phyloP scores from a whole-genome alignment of 1,284 basidiomycete species.

The Ganoderma boninense region DNA sequence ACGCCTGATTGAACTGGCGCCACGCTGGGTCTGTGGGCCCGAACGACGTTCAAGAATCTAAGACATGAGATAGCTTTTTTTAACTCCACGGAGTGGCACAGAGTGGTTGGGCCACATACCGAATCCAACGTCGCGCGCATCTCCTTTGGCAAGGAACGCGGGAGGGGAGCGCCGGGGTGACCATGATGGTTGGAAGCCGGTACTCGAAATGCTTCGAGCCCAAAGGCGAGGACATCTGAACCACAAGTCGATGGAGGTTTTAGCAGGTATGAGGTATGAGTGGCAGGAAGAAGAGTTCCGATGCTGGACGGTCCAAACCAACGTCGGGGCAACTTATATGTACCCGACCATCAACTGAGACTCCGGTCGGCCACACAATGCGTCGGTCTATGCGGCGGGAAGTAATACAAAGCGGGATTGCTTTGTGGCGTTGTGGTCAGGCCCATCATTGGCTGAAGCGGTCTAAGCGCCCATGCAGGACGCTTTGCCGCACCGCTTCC shows the following conservation, averaged over 20 bases:
- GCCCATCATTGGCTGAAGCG: not conserved
- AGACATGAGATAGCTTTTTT: not conserved
- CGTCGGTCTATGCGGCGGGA: not conserved
- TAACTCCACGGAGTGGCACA: not conserved
- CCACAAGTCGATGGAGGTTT: not conserved
- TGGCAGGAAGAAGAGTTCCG: not conserved
- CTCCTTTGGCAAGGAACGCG: constrained; percentile 23
- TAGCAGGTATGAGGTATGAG: not conserved
- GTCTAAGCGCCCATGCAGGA: not conserved
- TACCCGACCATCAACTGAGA: not conserved
- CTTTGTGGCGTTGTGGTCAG: not conserved
- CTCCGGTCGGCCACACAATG: constrained; percentile 1
- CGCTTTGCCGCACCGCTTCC: not conserved
- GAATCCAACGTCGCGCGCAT: constrained; percentile 29
- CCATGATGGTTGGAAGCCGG: constrained; percentile 24
- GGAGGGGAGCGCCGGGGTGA: constrained; percentile 31
- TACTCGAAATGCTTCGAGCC: not conserved
- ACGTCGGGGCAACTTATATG: constrained; percentile 5
- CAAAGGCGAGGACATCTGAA: constrained; percentile 14
- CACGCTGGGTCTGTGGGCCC: not conserved
- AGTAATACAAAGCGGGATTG: not conserved
- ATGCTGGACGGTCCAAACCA: not conserved
- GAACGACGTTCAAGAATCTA: not conserved
- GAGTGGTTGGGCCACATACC: constrained; percentile 9
- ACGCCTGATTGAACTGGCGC: not conserved